phyloP scores from a whole-genome alignment of 345 rosid genomes.

The Camelina hispida region DNA sequence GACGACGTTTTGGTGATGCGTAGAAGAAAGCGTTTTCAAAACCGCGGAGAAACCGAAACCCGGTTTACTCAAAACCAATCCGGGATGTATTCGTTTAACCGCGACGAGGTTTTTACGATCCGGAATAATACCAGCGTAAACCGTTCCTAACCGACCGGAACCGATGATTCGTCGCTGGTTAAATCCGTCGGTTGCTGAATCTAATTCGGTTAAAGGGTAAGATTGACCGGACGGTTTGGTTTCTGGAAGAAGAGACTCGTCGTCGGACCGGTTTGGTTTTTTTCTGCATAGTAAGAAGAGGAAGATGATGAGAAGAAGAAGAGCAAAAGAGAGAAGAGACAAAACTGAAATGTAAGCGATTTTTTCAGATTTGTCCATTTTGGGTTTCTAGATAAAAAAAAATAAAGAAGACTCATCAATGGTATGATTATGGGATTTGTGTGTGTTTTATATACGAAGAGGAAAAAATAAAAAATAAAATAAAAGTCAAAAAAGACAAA shows the following conservation, averaged over 20 bases:
- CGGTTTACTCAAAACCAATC: slow-evolving; percentile 69
- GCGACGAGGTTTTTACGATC: slow-evolving; percentile 55
- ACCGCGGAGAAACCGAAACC: slow-evolving; percentile 68
- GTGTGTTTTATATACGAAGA: slow-evolving; percentile 16
- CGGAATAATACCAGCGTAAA: slow-evolving; percentile 60
- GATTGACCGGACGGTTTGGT: slow-evolving; percentile 46
- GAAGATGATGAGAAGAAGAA: slow-evolving; percentile 52
- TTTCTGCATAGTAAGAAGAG: slow-evolving; percentile 60
- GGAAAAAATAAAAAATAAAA: slow-evolving; percentile 1
- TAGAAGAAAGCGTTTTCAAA: slow-evolving; percentile 64
- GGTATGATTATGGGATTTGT: slow-evolving; percentile 25
- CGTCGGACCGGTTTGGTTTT: slow-evolving; percentile 58
- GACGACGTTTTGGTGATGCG: slow-evolving; percentile 69
- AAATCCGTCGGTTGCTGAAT: slow-evolving; percentile 76
- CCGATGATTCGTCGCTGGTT: slow-evolving; percentile 63
- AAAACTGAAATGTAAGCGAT: slow-evolving; percentile 58
- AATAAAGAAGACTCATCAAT: neutral
- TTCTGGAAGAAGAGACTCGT: slow-evolving; percentile 47
- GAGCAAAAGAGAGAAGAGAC: slow-evolving; percentile 53
- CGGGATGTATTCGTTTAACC: slow-evolving; percentile 76
- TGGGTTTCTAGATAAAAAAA: neutral
- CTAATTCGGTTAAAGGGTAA: slow-evolving; percentile 63
- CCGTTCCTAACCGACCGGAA: slow-evolving; percentile 65
- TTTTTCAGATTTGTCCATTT: slow-evolving; percentile 50
- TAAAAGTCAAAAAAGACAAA: slow-evolving; percentile 19